Base-by-base conservation (phyloP, 2,329 filamentous ascomycete genomes). In the Pyricularia sp. region DNA sequence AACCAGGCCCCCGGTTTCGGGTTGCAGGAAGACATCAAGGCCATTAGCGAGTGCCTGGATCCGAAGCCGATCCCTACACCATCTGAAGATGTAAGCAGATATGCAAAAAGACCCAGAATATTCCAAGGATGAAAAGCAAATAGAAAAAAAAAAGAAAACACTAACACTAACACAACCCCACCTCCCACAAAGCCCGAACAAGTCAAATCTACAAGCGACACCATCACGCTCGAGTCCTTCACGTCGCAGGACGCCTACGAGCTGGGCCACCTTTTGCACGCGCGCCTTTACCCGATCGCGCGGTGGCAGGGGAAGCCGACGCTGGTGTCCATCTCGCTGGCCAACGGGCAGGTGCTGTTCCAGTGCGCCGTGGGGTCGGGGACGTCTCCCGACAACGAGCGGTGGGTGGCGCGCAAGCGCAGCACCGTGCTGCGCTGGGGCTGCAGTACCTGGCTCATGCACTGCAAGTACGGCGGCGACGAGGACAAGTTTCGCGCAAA, bases 391-490 rank as follows among this genome's bases (percentile, higher is more conserved):
- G 90, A 93, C 73, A 88, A 90, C 71, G 87, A 89, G 73, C 76
- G 76, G 31, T 90, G 87, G 88, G 86, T 90, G 26, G 75, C 80
- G 49, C 80, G 90, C 40, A 93, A 94, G 79, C 79, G 86, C 16
- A 85, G 84, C 66, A 88, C 88, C 0, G 90, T 91, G 7, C 76
- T 91, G 64, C 78, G 90, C 10, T 93, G 85, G 76, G 89, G 89
- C 0, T 76, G 79, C 66, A 87, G 83, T 68, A 88, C 86, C 4
- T 93, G 88, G 88, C 82, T 84, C 66, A 83, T 91, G 83, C 80
- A 83, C 67, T 83, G 85, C 73, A 90, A 90, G 77, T 86, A 86
- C 68, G 72, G 71, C 1, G 84, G 84, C 12, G 82, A 91, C 67
- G 87, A 91, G 76, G 77, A 72, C 28, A 78, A 76, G 2, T 92